phyloP scores from a whole-genome alignment of 305 asterid species.

The Fraxinus paxiana region DNA sequence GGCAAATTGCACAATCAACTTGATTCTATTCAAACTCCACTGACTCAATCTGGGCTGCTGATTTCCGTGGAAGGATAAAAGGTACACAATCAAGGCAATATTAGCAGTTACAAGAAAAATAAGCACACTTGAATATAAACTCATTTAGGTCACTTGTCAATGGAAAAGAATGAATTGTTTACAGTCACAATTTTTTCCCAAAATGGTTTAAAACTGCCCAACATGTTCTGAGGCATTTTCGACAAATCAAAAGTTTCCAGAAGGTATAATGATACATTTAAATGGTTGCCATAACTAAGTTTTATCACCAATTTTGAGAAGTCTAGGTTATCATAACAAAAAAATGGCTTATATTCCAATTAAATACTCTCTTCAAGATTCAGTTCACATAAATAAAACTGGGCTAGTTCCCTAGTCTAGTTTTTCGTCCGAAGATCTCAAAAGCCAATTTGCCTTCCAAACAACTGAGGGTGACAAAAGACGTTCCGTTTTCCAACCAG shows the following conservation, averaged over 20 bases:
- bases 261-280: background rate
- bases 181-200: background rate
- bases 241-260: background rate
- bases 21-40: background rate
- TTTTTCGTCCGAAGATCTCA: slow-evolving; percentile 43
- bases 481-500: slow-evolving; percentile 87
- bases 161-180: background rate
- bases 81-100: background rate
- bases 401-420: slow-evolving; percentile 38
- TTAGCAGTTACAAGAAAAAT: background rate
- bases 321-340: background rate
- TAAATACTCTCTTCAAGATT: background rate
- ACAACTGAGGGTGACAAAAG: slow-evolving; percentile 70
- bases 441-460: slow-evolving; percentile 86
- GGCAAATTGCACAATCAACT: background rate
- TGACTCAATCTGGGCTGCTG: background rate
- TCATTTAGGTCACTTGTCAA: background rate
- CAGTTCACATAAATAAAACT: background rate
- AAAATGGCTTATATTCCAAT: background rate
- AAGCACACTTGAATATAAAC: background rate
- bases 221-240: background rate
- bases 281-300: background rate
- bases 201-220: background rate
- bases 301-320: background rate
- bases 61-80: background rate